Evolutionary conservation across 225 moss, liverwort and hornwort species (phyloP).

Genomic region (Pseudisothecium myosuroides): DNA sequence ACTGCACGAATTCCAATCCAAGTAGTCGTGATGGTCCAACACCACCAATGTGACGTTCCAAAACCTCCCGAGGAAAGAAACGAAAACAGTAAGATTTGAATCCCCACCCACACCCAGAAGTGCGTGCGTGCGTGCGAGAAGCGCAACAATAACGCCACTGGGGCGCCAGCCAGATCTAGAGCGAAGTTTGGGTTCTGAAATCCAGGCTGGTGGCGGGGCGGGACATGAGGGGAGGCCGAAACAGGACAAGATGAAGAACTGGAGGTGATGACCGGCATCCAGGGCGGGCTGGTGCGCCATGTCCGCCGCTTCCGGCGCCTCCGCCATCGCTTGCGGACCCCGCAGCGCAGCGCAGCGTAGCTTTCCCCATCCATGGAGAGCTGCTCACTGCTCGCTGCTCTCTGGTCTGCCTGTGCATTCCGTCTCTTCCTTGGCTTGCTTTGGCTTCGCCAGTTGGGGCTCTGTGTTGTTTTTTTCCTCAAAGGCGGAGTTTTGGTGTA

Average conservation of each 20-base stretch:
- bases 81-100: background rate
- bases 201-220: conserved; percentile 10
- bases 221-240: background rate
- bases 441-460: background rate
- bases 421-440: background rate
- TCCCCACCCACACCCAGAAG: background rate
- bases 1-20: background rate
- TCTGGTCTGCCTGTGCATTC: background rate
- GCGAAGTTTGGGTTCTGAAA: background rate
- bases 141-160: background rate
- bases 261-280: background rate
- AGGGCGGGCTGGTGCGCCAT: background rate
- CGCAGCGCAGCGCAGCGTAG: background rate
- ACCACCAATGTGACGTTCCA: background rate
- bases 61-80: background rate
- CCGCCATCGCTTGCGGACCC: background rate
- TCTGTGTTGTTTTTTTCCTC: background rate
- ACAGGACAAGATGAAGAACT: background rate
- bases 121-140: background rate
- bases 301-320: background rate
- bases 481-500: background rate
- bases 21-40: background rate
- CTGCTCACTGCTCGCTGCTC: background rate
- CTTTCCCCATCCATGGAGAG: background rate
- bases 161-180: background rate